Percentiles rank a stretch among this genome's conserved stretches.
Conservation (phyloP, 108 stramenopile genomes). For the Aureococcus anophagefferens region DNA sequence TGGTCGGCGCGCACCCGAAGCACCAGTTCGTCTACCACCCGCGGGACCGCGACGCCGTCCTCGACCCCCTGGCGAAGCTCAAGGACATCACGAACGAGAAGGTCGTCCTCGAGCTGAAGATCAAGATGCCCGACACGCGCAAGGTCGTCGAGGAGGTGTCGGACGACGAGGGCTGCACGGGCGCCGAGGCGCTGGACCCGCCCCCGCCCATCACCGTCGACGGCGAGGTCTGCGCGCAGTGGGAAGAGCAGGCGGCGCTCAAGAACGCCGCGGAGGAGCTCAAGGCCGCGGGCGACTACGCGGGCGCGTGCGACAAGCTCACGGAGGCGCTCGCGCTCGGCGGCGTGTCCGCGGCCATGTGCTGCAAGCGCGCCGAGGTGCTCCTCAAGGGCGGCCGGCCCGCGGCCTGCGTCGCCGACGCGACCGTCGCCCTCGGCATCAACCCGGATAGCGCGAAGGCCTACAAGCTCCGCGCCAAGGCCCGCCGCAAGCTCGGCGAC, state of each 20-base stretch:
- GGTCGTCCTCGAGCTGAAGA: not conserved
- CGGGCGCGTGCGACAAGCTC: too few species aligned
- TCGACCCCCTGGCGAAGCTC: not conserved
- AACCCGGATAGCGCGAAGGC: not conserved
- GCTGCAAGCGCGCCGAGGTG: not conserved
- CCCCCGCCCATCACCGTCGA: not conserved
- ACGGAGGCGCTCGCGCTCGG: not conserved
- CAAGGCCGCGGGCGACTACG: too few species aligned
- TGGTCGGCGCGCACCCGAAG: not conserved
- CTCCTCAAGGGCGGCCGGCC: not conserved
- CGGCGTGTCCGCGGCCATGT: not conserved
- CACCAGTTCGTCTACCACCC: not conserved
- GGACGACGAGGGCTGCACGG: not conserved
- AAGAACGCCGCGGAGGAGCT: not conserved
- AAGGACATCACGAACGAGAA: not conserved
- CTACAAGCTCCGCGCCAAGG: not conserved
- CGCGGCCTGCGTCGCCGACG: not conserved
- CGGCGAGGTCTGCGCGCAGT: not conserved
- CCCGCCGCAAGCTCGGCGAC: not conserved
- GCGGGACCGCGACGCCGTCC: not conserved
- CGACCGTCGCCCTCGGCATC: not conserved
- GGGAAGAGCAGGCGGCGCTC: too few species aligned
- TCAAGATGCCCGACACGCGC: not conserved
- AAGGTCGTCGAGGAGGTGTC: not conserved
- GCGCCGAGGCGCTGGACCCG: not conserved